Conservation (phyloP, 163 green algal species). For the Volvox carteri region DNA sequence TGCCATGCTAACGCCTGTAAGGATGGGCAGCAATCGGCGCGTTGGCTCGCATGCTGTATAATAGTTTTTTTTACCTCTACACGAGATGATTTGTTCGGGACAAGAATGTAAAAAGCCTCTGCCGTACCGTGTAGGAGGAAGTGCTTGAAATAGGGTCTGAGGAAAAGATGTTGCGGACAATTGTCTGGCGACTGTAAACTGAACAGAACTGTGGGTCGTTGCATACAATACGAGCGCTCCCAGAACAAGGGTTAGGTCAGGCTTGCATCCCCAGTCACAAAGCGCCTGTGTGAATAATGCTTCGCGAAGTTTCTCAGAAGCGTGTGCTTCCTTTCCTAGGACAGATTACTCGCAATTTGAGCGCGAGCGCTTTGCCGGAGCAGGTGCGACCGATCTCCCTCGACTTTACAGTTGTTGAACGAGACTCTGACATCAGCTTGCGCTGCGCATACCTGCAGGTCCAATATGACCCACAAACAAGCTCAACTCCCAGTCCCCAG, state of each 20-base stretch:
- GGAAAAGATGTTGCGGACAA: no score
- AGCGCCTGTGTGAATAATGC: not conserved
- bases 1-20: not conserved
- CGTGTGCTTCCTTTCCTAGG: constrained; percentile 39
- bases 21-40: not conserved
- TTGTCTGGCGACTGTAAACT: not conserved
- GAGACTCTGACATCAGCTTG: not conserved
- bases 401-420: not conserved
- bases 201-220: not conserved
- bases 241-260: constrained; percentile 14
- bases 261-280: constrained; percentile 1
- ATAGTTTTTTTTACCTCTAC: no score
- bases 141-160: not conserved
- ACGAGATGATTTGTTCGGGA: no score
- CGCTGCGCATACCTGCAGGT: not conserved
- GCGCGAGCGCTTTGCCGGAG: constrained; percentile 34
- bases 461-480: constrained; percentile 1
- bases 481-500: not conserved
- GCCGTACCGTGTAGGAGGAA: constrained; percentile 32
- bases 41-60: no score
- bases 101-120: not conserved
- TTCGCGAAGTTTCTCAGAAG: constrained; percentile 52
- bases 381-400: constrained; percentile 29
- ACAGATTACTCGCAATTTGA: not conserved
- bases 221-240: not conserved